Evolutionary conservation across 805 yeast genomes (phyloP), one percentile per base, ranked within the genome.

Genomic region (Metschnikowia peoriensis): DNA sequence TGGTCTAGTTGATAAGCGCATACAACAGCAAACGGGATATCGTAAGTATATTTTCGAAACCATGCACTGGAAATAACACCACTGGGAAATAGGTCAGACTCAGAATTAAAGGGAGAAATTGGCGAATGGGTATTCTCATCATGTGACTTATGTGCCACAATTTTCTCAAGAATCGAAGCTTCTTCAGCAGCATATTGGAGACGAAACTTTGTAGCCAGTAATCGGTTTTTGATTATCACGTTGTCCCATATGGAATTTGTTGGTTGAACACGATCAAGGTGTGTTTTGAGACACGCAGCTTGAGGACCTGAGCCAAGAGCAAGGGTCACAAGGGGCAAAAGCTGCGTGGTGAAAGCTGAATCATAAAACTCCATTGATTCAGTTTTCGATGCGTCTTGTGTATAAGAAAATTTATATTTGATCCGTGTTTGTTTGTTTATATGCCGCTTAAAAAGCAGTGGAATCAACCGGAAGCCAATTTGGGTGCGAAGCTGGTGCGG

Each of bases 21-120:
- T 7, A 75, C 60, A 12, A 61, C 58, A 1, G 69, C 71, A 57
- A 70, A 73, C 4, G 79, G 78, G 10, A 68, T 44, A 14, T 60
- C 55, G 6, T 57, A 29, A 8, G 57, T 52, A 51, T 75, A 75
- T 57, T 73, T 75, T 34, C 51, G 47, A 46, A 75, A 66, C 79
- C 79, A 75, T 35, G 57, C 56, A 3, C 51, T 49, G 11, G 72
- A 65, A 6, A 75, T 49, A 12, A 66, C 59, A 2, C 69, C 69
- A 45, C 64, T 65, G 32, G 69, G 69, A 38, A 53, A 66, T 38
- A 65, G 51, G 44, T 63, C 68, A 16, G 51, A 72, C n/a, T 58
- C 47, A 2, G 61, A 51, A 47, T 71, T 64, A 59, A 75, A 73
- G 1, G 79, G 79, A 0, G 78, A 73, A 6, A 66, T 46, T 6